Base-by-base conservation (phyloP, 441 rosid genomes). In the Euphorbia corollata region DNA sequence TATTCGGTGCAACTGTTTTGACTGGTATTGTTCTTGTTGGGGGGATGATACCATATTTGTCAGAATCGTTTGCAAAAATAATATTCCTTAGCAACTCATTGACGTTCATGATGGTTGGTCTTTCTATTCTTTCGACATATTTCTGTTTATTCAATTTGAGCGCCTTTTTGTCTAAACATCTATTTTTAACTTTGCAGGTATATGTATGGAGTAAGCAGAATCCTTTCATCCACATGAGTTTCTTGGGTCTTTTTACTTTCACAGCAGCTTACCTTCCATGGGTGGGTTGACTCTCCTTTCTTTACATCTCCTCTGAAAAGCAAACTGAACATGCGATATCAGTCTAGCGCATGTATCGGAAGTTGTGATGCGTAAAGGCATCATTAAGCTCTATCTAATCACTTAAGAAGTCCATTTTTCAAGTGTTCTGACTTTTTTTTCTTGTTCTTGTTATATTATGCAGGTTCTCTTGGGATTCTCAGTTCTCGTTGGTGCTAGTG, bases 171-270 rank as follows among this genome's bases (percentile, higher is more conserved):
- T 45, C 61, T 45, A 53, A 68, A 20, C 51, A 65, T 59, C 18
- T 71, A 22, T 71, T 16, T 71, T 64, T 16, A 34, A 20, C n/a
- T 59, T 30, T 60, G 53, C 81, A 95, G 99, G 99, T 95, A 36
- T 95, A 95, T 72, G 99, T 95, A 53, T 95, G 99, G 99, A 92
- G 99, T 82, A 95, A 95, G 82, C 99, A 90, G 79, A 95, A 95
- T 75, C 99, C 99, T 65, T 92, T 83, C 64, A 92, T 95, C 76
- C 98, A 90, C 75, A 95, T 95, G 99, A 95, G 98, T 78, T 95
- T 95, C 85, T 81, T 95, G 78, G 99, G 98, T 65, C 83, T 95
- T 30, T 92, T 95, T 78, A 92, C 96, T 57, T 92, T 95, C 68
- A 95, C 99, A 3, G 98, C 99, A 61, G 98, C 91, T 76, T 95